Base-by-base conservation (phyloP, 2,329 filamentous ascomycete species). In the Alternaria arborescens region DNA sequence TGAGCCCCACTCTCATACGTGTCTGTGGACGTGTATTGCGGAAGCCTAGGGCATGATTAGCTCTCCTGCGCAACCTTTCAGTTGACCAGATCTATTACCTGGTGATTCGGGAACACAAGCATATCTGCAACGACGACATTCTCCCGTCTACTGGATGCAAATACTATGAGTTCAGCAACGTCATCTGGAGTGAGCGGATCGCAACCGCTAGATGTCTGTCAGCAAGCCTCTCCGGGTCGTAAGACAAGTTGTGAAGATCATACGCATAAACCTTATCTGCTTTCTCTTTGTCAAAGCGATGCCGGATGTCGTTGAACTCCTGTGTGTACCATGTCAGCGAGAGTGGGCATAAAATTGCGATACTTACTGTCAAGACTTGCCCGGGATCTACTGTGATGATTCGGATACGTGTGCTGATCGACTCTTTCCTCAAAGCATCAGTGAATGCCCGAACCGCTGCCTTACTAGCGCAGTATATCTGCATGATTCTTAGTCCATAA, bases 311-410 rank as follows among this genome's bases (percentile, higher is more conserved):
- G 0, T 90, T 94, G 81, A 97, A 97, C 76, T 97, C 91, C 72
- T 73, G 47, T 5, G 30, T 20, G 6, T 1, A 14, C 6, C 5
- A 38, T 40, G 8, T 59, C 11, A 54, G 41, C 18, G 6, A 2
- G n/a, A 8, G 14, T 24, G 3, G 4, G 10, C 20, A 24, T 7
- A n/a, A 36, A 8, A 12, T 18, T 1, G 16, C 30, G 48, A 22
- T n/a, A 30, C 66, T 43, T 46, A 74, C 72, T 46, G 93, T 97
- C 83, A 97, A 91, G 46, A 97, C 93, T 80, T 96, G 93, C 24
- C 93, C 93, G 0, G 93, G 93, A 74, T 97, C 93, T 70, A 97
- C 85, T 77, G 92, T 91, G 63, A 97, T 95, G 60, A 97, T 85
- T 55, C 93, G 83, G 62, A 97, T 92, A 58, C 90, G 85, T 12